Percentiles rank a stretch among this genome's conserved stretches.
These are phyloP conservation scores for Colletotrichum camelliae DNA, from an alignment of 2,329 filamentous ascomycete species.

Conservation along the genomic window DNA sequence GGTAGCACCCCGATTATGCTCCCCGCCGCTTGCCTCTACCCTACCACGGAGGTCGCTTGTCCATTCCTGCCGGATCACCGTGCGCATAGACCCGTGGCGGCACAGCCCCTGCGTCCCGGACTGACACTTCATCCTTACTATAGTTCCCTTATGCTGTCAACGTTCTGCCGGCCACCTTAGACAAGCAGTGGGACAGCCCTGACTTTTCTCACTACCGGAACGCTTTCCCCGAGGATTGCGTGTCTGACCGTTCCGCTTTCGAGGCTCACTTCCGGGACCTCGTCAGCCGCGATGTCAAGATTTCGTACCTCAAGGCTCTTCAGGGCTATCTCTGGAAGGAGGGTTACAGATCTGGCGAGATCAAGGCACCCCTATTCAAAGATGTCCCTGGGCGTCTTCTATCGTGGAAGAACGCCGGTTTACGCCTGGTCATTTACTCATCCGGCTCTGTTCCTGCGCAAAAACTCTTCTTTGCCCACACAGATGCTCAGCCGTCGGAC, in stretches of 20 bases:
- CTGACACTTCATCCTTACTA: not conserved
- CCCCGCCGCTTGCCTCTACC: not conserved
- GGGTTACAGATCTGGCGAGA: slow-evolving; percentile 73
- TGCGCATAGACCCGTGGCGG: not conserved
- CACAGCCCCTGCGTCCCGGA: not conserved
- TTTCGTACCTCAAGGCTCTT: slow-evolving; percentile 77
- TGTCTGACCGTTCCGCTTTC: slow-evolving; percentile 62
- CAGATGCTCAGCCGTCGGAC: slow-evolving; percentile 62
- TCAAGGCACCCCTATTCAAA: slow-evolving; percentile 75
- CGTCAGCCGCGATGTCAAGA: slow-evolving; percentile 75
- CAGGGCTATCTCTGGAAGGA: slow-evolving; percentile 81
- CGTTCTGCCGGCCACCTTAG: slow-evolving; percentile 68
- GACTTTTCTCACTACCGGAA: slow-evolving; percentile 71
- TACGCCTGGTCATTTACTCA: slow-evolving; percentile 77
- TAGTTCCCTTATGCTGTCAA: slow-evolving; percentile 81
- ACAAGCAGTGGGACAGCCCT: slow-evolving; percentile 69
- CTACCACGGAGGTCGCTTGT: slow-evolving; percentile 2
- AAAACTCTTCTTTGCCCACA: slow-evolving; percentile 78
- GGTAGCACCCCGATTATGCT: slow-evolving; percentile 22
- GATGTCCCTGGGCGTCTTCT: slow-evolving; percentile 72
- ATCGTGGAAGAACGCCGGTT: slow-evolving; percentile 60
- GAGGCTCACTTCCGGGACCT: slow-evolving; percentile 73
- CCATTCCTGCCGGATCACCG: slow-evolving; percentile 8
- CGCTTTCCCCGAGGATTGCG: slow-evolving; percentile 72
- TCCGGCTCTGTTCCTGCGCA: slow-evolving; percentile 82